Base-by-base conservation (phyloP, 2,329 filamentous ascomycete species). In the Verticillium longisporum region DNA sequence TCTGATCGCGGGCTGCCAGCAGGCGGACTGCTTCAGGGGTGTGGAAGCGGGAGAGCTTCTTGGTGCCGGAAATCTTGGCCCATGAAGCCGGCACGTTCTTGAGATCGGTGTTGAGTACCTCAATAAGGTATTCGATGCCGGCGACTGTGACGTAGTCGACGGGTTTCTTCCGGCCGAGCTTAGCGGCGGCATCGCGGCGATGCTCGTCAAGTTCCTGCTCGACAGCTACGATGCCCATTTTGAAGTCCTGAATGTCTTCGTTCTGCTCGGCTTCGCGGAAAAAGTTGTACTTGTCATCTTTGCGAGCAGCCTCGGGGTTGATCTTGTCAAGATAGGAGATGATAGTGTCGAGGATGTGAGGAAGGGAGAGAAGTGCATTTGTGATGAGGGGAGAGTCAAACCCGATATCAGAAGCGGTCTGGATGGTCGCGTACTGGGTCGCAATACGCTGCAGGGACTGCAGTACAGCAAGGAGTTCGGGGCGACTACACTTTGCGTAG, bases 51-150 rank as follows among this genome's bases (percentile, higher is more conserved):
- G 92, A 93, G 5, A 93, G 78, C 69, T 91, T 92, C 74, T 98
- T 98, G 6, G 95, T 99, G 57, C 94, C 93, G 61, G 90, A 96
- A 68, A 98, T 91, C 75, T 99, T 98, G 65, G 85, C 82, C 95
- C 95, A 99, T 0, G 91, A 96, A 4, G 95, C 94, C 0, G 95
- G 95, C 0, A 99, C 92, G 61, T 88, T 86, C 72, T 92, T 95
- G 63, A 97, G 82, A 60, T 91, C 85, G 1, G 83, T 74, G 73
- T 96, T 97, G 66, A 90, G 83, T 6, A 99, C 89, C 75, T 98
- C 95, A 68, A 99, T 91, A 21, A 99, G 84, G 71, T 92, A 99
- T 72, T 98, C 95, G 67, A 98, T 96, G 7, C 93, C 93, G 1
- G 92, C 85, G 7, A 95, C 90, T 0, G 91, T 95, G 32, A 87